Evolutionary conservation across 2,329 filamentous ascomycete genomes (phyloP), one percentile per base, ranked within the genome.

Genomic region (Tricladium varicosporioides): DNA sequence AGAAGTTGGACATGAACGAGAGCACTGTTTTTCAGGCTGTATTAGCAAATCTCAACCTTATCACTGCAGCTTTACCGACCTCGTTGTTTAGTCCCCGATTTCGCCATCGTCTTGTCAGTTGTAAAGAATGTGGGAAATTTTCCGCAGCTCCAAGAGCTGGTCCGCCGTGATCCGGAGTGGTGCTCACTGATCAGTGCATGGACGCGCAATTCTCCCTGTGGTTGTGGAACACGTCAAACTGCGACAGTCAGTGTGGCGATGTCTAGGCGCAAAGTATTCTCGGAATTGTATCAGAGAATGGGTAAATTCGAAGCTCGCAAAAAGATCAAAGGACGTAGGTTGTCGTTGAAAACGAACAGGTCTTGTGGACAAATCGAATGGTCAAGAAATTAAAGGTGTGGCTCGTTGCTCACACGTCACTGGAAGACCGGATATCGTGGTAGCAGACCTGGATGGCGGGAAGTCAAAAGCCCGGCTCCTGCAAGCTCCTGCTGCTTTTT

Each of bases 1-100:
- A 88, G 78, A 89, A 86, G 75, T 87, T 85, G 73, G 89, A 91
- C 82, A 95, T 93, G 75, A 95, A 95, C 67, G 91, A 95, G 67
- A 92, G 80, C 56, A 96, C 91, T 95, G 7, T 27, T 27, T 7
- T 27, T 7, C 22, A 7, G 22, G 22, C 3, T 27, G 22, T 27
- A 27, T 27, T 27, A 27, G 22, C 22, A 27, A 27, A 27, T 27
- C 4, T 27, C 22, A 4, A 27, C 22, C 22, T 27, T 7, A 7
- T 27, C 22, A 4, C 57, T 48, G 58, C 51, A 57, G 18, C 36
- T 40, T 31, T 27, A 65, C 69, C 54, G 59, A 72, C 71, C 70
- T 67, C 71, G 63, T 63, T 62, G 67, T 55, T 68, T 65, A 58
- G 62, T 63, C 48, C 64, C 65, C 70, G 72, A 72, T 50, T 61